Evolutionary conservation across 139 green algal species (phyloP), one percentile per base, ranked within the genome.

Genomic region (Chlamydomonas eustigma): DNA sequence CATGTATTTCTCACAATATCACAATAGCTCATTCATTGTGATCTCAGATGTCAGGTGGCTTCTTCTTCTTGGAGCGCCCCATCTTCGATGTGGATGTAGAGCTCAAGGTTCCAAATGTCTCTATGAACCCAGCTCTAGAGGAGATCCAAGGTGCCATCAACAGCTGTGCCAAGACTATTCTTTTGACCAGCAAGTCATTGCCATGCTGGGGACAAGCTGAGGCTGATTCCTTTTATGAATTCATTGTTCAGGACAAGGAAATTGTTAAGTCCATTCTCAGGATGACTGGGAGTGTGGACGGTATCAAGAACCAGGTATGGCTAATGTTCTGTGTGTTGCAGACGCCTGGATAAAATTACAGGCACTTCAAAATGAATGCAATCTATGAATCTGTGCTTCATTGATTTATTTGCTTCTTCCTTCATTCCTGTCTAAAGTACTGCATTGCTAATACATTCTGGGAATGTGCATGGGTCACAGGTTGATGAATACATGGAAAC

Each of bases 41-140:
- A n/a, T n/a, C n/a, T n/a, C 44, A 58, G 44, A 3, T 44, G 33
- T 72, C 65, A 4, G 68, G 68, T 3, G 90, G 90, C 38, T 90
- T 93, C 68, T 86, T 90, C 35, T 96, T 89, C 82, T 84, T 93
- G 73, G 90, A 92, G 78, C 78, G 83, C 8, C 92, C 92, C 35
- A 93, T 97, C 83, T 95, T 97, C 73, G 86, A 94, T 44, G 92
- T 95, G 51, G 91, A 96, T 71, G 90, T 98, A 25, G 87, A 97
- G 87, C 90, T 98, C 39, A 92, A 89, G 69, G 87, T 97, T 37
- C 93, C 93, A 2, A 86, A 86, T 28, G 90, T 98, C 22, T 80
- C 78, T 37, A 88, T 96, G 71, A 93, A 90, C 78, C 93, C 93
- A 4, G 84, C 84, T 1, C 86, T 97, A 70, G 91, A 94, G 25